These are phyloP conservation scores for Medicago arabica DNA, from an alignment of 306 rosid species.

Conservation along the genomic window DNA sequence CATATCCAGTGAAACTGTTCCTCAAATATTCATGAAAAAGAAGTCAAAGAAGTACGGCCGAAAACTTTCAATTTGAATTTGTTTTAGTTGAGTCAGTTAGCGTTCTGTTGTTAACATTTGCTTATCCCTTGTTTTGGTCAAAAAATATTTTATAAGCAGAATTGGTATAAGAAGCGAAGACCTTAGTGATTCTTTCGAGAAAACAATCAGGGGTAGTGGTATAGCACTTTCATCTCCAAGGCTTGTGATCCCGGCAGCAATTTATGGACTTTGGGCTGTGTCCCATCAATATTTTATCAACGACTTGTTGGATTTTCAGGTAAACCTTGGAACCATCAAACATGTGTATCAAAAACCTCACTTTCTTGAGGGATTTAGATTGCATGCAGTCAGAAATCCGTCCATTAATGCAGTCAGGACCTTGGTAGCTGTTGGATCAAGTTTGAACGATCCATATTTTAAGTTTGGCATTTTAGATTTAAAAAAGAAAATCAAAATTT, in stretches of 20 bases:
- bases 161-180: slow-evolving; percentile 94
- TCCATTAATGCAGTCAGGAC: background rate
- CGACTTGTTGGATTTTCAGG: slow-evolving; percentile 90
- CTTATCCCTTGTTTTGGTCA: slow-evolving; percentile 34
- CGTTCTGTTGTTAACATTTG: slow-evolving; percentile 35
- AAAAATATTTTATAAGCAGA: slow-evolving; percentile 54
- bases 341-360: background rate
- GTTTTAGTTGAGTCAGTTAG: slow-evolving; percentile 23
- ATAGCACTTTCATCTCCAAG: slow-evolving; percentile 92
- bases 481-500: background rate
- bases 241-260: slow-evolving; percentile 87
- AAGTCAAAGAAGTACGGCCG: slow-evolving; percentile 70
- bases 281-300: slow-evolving; percentile 64
- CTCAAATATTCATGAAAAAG: slow-evolving; percentile 76
- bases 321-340: slow-evolving; percentile 41
- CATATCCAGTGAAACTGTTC: slow-evolving; percentile 74
- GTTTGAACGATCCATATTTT: background rate
- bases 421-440: background rate
- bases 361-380: background rate
- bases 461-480: background rate
- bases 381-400: background rate
- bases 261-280: slow-evolving; percentile 78
- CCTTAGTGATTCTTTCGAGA: slow-evolving; percentile 74
- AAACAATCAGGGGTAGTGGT: slow-evolving; percentile 68
- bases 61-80: slow-evolving; percentile 34